These are phyloP conservation scores for Aspergillus conjunctus DNA, from an alignment of 495 filamentous ascomycete genomes.

Conservation along the genomic window DNA sequence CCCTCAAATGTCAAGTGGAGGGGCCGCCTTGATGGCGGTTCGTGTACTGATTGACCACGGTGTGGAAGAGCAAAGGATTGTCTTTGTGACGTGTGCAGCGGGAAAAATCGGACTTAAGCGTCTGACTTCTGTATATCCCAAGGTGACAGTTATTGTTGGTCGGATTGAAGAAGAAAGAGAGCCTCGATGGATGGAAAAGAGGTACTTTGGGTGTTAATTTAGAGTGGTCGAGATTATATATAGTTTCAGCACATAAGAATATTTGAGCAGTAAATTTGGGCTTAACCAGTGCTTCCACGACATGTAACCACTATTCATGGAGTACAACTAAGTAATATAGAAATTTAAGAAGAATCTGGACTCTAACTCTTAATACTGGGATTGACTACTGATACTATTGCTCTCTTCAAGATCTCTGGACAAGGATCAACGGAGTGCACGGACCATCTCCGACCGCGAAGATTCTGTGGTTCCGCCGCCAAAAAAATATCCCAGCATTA, in stretches of 20 bases:
- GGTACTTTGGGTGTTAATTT: conserved; percentile 73
- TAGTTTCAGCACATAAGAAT: background rate
- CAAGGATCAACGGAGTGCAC: conserved; percentile 23
- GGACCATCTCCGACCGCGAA: conserved; percentile 24
- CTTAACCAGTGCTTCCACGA: no score
- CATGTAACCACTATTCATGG: no score
- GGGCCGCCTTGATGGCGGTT: conserved; percentile 94
- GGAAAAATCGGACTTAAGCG: conserved; percentile 80
- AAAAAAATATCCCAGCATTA: conserved; percentile 26
- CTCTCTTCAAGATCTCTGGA: no score
- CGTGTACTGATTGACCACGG: conserved; percentile 92
- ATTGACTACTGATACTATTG: no score
- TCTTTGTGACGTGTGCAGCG: conserved; percentile 85
- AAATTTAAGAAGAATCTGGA: no score
- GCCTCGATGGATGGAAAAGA: conserved; percentile 79
- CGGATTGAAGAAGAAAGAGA: conserved; percentile 75
- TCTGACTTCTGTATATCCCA: conserved; percentile 82
- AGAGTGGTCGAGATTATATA: conserved; percentile 1
- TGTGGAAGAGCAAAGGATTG: conserved; percentile 79
- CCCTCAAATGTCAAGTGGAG: conserved; percentile 90
- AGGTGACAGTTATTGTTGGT: conserved; percentile 79
- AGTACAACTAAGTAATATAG: no score
- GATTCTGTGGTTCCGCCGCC: conserved; percentile 31
- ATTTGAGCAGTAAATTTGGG: background rate
- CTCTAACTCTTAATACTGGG: no score